Evolutionary conservation across 805 yeast species (phyloP).

Genomic region (Danielia oregonensis): DNA sequence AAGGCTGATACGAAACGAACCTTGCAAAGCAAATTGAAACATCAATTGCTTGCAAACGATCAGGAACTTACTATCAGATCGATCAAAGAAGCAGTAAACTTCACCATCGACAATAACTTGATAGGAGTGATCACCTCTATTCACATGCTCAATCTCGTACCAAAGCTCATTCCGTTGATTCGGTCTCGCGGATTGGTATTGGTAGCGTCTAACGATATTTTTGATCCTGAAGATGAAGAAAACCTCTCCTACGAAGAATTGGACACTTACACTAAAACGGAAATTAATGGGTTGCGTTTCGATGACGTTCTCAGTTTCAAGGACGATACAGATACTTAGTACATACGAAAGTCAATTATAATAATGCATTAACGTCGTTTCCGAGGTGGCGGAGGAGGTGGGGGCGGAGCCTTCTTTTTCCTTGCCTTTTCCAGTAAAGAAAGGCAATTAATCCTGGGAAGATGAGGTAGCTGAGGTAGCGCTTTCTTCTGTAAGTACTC

Average conservation of each 20-base stretch:
- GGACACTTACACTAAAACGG: constrained; percentile 38
- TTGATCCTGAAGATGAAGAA: constrained; percentile 20
- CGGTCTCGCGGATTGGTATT: constrained; percentile 78
- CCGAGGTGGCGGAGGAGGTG: constrained; percentile 29
- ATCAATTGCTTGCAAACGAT: constrained; percentile 24
- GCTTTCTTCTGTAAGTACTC: constrained; percentile 26
- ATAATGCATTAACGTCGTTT: constrained; percentile 2
- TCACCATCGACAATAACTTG: constrained; percentile 77
- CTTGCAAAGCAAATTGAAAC: constrained; percentile 8
- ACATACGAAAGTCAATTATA: neutral
- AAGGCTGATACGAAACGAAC: constrained; percentile 1
- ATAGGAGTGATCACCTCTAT: constrained; percentile 80
- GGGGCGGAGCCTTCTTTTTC: constrained; percentile 38
- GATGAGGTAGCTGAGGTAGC: constrained; percentile 15
- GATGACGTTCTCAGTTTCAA: constrained; percentile 64
- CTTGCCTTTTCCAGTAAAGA: constrained; percentile 23
- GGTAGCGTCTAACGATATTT: constrained; percentile 57
- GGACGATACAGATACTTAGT: constrained; percentile 36
- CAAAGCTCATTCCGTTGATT: constrained; percentile 69
- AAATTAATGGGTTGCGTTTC: constrained; percentile 65
- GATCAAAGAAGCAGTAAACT: constrained; percentile 75
- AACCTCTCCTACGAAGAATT: constrained; percentile 25
- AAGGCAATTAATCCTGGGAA: constrained; percentile 12
- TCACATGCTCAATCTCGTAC: constrained; percentile 66
- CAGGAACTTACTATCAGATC: constrained; percentile 53